Evolutionary conservation across 139 green algal genomes (phyloP), one percentile per base, ranked within the genome.

Genomic region (Pycnococcus provasolii): DNA sequence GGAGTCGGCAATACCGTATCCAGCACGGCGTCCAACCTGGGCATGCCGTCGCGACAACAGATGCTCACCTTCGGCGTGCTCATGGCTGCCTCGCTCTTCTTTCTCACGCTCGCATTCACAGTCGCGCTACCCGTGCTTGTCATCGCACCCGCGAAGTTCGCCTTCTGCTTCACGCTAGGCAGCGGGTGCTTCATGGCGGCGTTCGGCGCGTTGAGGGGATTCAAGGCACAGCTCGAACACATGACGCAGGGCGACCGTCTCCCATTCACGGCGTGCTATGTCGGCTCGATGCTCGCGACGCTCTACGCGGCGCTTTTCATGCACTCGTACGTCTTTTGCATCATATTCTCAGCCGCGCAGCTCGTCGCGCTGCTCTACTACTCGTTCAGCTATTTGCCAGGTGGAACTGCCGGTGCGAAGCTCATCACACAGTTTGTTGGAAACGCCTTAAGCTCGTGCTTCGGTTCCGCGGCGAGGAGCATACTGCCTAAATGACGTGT

Each of bases 141-240:
- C 53, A 54, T 96, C 7, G 71, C 83, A 0, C 91, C 91, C n/a
- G 85, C 89, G 39, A 97, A 95, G 75, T 97, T 97, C 79, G 91
- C 91, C 1, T 70, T 95, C 6, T 89, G 73, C 64, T 96, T 96
- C 75, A 88, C 77, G 13, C 63, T 96, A 0, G 90, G 90, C 1
- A 95, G 86, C 44, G 64, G 84, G 0, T 66, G 86, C 39, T 73
- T 92, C 46, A 84, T 97, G 73, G 73, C 69, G 4, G 84, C 79
- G 1, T 88, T 96, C 64, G 77, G 86, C 26, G 78, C 81, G 42
- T 78, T 96, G 15, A 76, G 79, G 6, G 92, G 92, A 5, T 91
- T 81, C 78, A 83, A 85, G 57, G 46, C 73, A 51, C 90, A 96
- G 77, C 62, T 94, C 43, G 54, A 71, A 6, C 88, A 95, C 74